phyloP scores from a whole-genome alignment of 441 rosid species.

The Jatropha multifida region DNA sequence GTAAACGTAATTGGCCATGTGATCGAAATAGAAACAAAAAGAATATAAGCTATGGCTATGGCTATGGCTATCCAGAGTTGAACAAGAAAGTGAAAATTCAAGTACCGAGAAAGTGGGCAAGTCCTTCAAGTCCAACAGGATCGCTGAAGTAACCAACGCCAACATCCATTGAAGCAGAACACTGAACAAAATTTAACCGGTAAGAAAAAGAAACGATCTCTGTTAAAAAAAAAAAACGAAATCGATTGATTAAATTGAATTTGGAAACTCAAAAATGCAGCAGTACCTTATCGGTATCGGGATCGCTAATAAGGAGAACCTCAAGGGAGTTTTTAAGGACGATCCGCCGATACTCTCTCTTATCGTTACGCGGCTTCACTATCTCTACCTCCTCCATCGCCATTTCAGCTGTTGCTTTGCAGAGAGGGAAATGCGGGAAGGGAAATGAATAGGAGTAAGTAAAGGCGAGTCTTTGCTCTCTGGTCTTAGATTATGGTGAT shows the following conservation, averaged over 20 bases:
- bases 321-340: constrained; percentile 67
- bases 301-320: constrained; percentile 79
- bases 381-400: constrained; percentile 32
- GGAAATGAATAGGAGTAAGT: too few relatives aligned
- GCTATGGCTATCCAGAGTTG: background rate
- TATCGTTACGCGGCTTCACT: constrained; percentile 70
- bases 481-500: too few relatives aligned
- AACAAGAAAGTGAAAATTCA: constrained; percentile 8
- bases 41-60: too few relatives aligned
- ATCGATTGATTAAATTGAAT: background rate
- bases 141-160: constrained; percentile 74
- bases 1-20: too few relatives aligned
- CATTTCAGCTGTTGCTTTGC: constrained; percentile 30
- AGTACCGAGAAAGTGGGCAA: constrained; percentile 88
- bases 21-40: too few relatives aligned
- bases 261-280: background rate
- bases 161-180: constrained; percentile 93
- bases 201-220: background rate
- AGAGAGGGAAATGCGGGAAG: too few relatives aligned
- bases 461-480: too few relatives aligned
- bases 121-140: constrained; percentile 82
- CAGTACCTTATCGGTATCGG: constrained; percentile 74
- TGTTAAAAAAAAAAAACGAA: background rate
- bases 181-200: constrained; percentile 32
- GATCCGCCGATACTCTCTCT: constrained; percentile 64